phyloP scores from a whole-genome alignment of 306 rosid species.

The Glycyrrhiza uralensis region DNA sequence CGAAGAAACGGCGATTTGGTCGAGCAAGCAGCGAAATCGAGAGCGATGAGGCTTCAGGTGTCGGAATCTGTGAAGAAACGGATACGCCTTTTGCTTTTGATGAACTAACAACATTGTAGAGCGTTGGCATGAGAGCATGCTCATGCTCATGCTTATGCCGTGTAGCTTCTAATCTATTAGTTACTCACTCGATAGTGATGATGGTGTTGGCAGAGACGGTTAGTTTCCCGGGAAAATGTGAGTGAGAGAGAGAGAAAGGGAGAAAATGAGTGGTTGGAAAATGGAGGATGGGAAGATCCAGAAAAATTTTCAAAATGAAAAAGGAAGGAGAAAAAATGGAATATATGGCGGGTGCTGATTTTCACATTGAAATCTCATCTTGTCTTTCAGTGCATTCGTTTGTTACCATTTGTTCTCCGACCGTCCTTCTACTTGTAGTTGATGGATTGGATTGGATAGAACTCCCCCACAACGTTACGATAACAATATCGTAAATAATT shows the following conservation, averaged over 20 bases:
- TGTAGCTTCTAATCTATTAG: neutral
- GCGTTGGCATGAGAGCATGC: slow-evolving; percentile 56
- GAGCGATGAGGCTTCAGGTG: slow-evolving; percentile 36
- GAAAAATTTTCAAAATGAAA: too few species aligned
- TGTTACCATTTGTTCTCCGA: neutral
- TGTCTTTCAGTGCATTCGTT: slow-evolving; percentile 21
- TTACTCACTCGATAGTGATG: neutral
- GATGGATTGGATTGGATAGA: too few species aligned
- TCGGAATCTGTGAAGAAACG: slow-evolving; percentile 37
- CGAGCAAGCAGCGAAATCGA: slow-evolving; percentile 51
- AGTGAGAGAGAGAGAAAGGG: neutral
- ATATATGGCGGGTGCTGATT: neutral
- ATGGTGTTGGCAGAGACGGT: slow-evolving; percentile 7
- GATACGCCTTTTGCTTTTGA: slow-evolving; percentile 44
- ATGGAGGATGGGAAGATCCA: neutral
- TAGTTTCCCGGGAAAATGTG: slow-evolving; percentile 31
- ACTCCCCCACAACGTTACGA: neutral
- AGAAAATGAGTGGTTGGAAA: slow-evolving; percentile 21
- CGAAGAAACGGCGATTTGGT: slow-evolving; percentile 53
- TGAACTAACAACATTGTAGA: slow-evolving; percentile 48
- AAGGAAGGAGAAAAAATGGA: too few species aligned
- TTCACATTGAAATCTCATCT: neutral
- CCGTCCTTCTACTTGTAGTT: neutral
- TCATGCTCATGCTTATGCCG: slow-evolving; percentile 9
- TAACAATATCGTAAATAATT: neutral